Evolutionary conservation across 805 yeast genomes (phyloP), one percentile per base, ranked within the genome.

Genomic region (Candida tallmaniae): DNA sequence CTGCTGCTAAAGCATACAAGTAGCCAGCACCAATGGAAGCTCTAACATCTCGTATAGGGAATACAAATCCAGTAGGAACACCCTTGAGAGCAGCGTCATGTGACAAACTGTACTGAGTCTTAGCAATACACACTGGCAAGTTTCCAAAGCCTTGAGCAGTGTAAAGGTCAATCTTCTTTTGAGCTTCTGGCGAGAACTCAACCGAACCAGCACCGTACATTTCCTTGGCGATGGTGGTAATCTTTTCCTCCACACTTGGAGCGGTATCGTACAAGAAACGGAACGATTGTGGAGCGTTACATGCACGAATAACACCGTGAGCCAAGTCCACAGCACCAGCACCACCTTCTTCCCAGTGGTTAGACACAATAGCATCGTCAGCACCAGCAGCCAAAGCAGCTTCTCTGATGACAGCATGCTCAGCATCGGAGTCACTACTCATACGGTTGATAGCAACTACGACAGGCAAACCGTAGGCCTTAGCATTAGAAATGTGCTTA

Each of bases 271-370:
- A 90, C 42, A 89, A 64, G 58, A 76, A 78, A 42, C 73, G 76
- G 13, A 40, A 36, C 8, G 47, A 48, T 13, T 66, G 54, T 34
- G 70, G 68, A 34, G 51, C 50, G 42, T 62, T 52, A 18, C 83
- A 75, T 20, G 94, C 90, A 46, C 75, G 70, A 36, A 84, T 74
- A 23, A 90, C 96, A 34, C 93, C 83, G 46, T 81, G 61, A 28
- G 97, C 97, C 39, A 90, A 74, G 23, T 74, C 79, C 37, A 84
- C 57, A 17, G 97, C 95, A 38, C 97, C 97, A 41, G 65, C 64
- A 45, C 97, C 97, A 66, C 97, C 97, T 62, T 85, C 75, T 48
- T 85, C 95, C 95, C 96, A 90, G 63, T 90, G 97, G 63, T 81
- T 83, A 5, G 96, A 78, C 12, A 84, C 80, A 46, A 88, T 86